Evolutionary conservation across 2,329 filamentous ascomycete species (phyloP).

Genomic region (Beauveria medogensis): DNA sequence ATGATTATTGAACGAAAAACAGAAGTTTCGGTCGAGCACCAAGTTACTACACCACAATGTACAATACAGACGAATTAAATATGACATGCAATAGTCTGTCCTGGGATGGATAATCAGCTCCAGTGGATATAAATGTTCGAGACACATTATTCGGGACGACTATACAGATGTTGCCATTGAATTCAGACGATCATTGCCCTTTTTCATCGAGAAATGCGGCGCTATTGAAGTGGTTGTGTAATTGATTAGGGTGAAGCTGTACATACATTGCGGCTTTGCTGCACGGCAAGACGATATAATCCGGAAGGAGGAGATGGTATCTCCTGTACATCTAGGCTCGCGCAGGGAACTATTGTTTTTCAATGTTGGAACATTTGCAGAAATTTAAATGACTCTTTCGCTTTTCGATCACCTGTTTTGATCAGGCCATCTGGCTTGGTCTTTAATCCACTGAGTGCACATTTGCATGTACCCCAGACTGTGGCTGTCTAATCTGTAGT

Average conservation of each 20-base stretch:
- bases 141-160: too few species aligned
- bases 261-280: too few species aligned
- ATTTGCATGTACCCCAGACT: constrained; percentile 4
- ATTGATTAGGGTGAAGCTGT: not conserved
- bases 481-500: not conserved
- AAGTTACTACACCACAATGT: not conserved
- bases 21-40: constrained; percentile 1
- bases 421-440: not conserved
- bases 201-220: too few species aligned
- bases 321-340: not conserved
- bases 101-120: too few species aligned
- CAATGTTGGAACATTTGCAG: too few species aligned
- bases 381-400: not conserved
- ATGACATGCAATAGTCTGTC: too few species aligned
- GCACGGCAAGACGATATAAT: not conserved
- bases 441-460: not conserved
- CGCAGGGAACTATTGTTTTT: not conserved
- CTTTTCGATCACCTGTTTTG: not conserved
- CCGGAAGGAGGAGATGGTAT: not conserved
- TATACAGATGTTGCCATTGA: too few species aligned
- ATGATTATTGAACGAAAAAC: constrained; percentile 7
- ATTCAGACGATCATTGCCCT: too few species aligned
- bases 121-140: too few species aligned
- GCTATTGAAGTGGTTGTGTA: not conserved
- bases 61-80: not conserved